Evolutionary conservation across 768 basidiomycete species (phyloP).

Genomic region (Calocera viscosa): DNA sequence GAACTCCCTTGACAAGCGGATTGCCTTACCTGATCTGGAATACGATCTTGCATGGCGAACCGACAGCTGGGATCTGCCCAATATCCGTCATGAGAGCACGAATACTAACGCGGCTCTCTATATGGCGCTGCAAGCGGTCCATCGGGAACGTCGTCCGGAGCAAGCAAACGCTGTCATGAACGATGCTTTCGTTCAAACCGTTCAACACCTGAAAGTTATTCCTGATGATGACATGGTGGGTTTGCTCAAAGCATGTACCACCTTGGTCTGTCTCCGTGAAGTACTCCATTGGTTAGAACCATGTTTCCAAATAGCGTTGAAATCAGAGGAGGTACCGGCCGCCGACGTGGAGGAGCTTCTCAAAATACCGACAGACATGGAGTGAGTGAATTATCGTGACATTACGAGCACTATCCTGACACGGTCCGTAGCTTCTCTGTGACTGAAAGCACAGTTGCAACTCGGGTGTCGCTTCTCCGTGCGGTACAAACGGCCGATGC

Average conservation of each 20-base stretch:
- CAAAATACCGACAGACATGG: conserved; percentile 44
- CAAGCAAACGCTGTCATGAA: conserved; percentile 40
- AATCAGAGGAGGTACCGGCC: conserved; percentile 24
- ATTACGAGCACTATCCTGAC: neutral
- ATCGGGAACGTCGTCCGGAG: conserved; percentile 54
- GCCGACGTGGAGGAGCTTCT: conserved; percentile 35
- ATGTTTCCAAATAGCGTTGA: conserved; percentile 28
- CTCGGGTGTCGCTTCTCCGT: conserved; percentile 66
- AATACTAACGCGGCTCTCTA: conserved; percentile 55
- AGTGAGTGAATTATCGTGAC: conserved; percentile 39
- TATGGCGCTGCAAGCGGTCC: conserved; percentile 63
- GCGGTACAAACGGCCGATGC: conserved; percentile 55
- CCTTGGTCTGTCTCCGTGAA: conserved; percentile 73
- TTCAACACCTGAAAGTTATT: conserved; percentile 48
- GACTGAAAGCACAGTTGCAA: conserved; percentile 67
- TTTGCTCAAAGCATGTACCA: conserved; percentile 53
- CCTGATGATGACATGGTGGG: conserved; percentile 71
- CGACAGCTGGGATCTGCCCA: conserved; percentile 87
- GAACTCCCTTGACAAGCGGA: conserved; percentile 25
- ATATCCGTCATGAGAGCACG: conserved; percentile 32
- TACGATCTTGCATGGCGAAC: conserved; percentile 90
- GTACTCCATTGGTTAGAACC: conserved; percentile 48
- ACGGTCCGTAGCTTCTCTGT: conserved; percentile 47
- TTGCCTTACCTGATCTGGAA: conserved; percentile 37
- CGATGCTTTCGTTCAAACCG: conserved; percentile 44